Base-by-base conservation (phyloP, 1,284 basidiomycete genomes). In the Sporisorium iseilematis-ciliati region DNA sequence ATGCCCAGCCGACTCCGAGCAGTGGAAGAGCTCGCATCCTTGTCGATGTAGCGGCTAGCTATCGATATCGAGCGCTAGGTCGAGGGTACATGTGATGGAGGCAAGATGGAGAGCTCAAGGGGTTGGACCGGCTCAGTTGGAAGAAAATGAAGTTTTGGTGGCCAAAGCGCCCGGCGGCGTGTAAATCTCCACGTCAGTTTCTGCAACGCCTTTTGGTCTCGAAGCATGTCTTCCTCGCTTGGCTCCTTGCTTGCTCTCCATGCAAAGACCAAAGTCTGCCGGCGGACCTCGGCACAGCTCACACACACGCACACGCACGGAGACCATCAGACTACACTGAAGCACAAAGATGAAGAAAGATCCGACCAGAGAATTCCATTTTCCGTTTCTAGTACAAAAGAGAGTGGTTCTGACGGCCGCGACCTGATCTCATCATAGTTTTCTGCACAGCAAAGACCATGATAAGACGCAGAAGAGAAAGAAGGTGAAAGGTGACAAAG, bases 11-110 rank as follows among this genome's bases (percentile, higher is more conserved):
- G 16, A 26, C 26, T 51, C 54, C 41, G 25, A 71, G 55, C 58
- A 65, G n/a, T 14, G 62, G 55, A 12, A 61, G 29, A n/a, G 63
- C 58, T 23, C 58, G 48, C 68, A 71, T 71, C 18, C 20, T 69
- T 18, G 40, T n/a, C 26, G 7, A 16, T 38, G 20, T 25, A 20
- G 45, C 41, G 46, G 54, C n/a, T 8, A 33, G 23, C 4, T 12
- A 40, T 25, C 5, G 41, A 12, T 4, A 20, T 11, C 23, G n/a
- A 41, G 23, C 12, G 38, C 18, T 50, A 4, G n/a, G 25, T 7
- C 20, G 26, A 25, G 12, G 31, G 18, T 7, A 40, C 2, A 14
- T 20, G 29, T 48, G 38, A 42, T 31, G 46, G 16, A 40, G 38
- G 25, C 42, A 33, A 43, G 53, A 41, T 23, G 20, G 23, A 61